These are phyloP conservation scores for Vinca minor DNA, from an alignment of 257 asterid species.

Conservation along the genomic window DNA sequence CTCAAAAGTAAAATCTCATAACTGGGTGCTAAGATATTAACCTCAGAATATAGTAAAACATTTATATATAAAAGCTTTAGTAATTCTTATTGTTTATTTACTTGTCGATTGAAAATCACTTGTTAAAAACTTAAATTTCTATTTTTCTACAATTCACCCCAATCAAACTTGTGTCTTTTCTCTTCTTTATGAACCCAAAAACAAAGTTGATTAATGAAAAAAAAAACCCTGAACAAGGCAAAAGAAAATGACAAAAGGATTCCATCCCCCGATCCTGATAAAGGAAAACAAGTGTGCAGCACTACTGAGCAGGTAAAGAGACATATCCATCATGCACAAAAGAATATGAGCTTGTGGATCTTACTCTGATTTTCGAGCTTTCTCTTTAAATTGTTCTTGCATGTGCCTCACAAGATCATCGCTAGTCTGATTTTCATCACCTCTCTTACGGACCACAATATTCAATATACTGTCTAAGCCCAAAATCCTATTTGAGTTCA, in stretches of 20 bases:
- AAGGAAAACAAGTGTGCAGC: background rate
- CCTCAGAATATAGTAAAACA: background rate
- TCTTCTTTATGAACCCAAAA: background rate
- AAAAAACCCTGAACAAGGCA: background rate
- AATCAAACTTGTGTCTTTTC: background rate
- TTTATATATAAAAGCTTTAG: background rate
- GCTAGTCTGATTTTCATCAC: slow-evolving; percentile 59
- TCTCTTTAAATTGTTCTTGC: slow-evolving; percentile 99
- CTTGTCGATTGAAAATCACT: background rate
- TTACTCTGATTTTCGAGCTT: slow-evolving; percentile 99
- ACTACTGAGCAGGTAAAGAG: slow-evolving; percentile 1
- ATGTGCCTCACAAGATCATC: slow-evolving; percentile 92
- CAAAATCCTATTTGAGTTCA: slow-evolving; percentile 62
- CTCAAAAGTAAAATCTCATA: background rate
- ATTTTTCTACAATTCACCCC: background rate
- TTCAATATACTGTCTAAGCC: slow-evolving; percentile 86
- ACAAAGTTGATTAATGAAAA: background rate
- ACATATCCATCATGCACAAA: slow-evolving; percentile 7
- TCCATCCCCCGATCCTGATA: background rate
- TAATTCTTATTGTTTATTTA: background rate
- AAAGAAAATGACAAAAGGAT: background rate
- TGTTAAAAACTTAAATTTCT: background rate
- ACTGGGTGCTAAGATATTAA: background rate
- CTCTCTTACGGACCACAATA: slow-evolving; percentile 84
- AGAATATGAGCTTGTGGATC: slow-evolving; percentile 26